phyloP scores from a whole-genome alignment of 768 basidiomycete species.

The Calvatia gigantea region DNA sequence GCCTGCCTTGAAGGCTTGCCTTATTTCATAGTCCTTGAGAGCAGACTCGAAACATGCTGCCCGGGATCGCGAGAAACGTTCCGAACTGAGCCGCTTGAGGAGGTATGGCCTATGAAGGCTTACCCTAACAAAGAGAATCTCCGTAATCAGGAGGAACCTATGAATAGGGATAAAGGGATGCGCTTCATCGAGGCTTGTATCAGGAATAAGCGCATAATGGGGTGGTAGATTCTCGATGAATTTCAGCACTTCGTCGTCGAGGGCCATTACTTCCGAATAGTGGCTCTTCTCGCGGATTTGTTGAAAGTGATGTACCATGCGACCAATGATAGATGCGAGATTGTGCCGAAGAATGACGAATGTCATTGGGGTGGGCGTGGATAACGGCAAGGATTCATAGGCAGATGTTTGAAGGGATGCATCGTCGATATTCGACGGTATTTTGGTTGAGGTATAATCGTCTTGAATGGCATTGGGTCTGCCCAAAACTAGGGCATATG shows the following conservation, averaged over 20 bases:
- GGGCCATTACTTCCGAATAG: slow-evolving; percentile 75
- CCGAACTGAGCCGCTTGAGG: slow-evolving; percentile 71
- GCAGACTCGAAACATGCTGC: slow-evolving; percentile 90
- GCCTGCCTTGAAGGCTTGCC: slow-evolving; percentile 60
- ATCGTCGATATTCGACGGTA: slow-evolving; percentile 72
- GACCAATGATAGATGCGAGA: slow-evolving; percentile 81
- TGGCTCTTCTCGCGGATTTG: slow-evolving; percentile 73
- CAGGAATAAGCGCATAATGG: slow-evolving; percentile 72
- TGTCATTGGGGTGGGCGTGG: slow-evolving; percentile 77
- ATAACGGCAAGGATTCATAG: slow-evolving; percentile 53
- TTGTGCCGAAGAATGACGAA: slow-evolving; percentile 85
- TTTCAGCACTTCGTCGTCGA: slow-evolving; percentile 81
- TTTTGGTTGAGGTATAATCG: slow-evolving; percentile 79
- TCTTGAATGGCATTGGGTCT: slow-evolving; percentile 89
- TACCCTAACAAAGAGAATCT: slow-evolving; percentile 83
- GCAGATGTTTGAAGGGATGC: slow-evolving; percentile 42
- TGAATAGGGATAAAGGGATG: slow-evolving; percentile 72
- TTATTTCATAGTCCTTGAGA: slow-evolving; percentile 79
- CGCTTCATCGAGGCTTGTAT: slow-evolving; percentile 70
- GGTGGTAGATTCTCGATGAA: slow-evolving; percentile 78
- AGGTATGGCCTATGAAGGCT: slow-evolving; percentile 88
- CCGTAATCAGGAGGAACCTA: slow-evolving; percentile 85
- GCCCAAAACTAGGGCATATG: slow-evolving; percentile 88
- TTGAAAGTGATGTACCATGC: slow-evolving; percentile 92
- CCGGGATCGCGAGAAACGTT: slow-evolving; percentile 78